These are phyloP conservation scores for Kwoniella europaea DNA, from an alignment of 768 basidiomycete species.

Conservation along the genomic window DNA sequence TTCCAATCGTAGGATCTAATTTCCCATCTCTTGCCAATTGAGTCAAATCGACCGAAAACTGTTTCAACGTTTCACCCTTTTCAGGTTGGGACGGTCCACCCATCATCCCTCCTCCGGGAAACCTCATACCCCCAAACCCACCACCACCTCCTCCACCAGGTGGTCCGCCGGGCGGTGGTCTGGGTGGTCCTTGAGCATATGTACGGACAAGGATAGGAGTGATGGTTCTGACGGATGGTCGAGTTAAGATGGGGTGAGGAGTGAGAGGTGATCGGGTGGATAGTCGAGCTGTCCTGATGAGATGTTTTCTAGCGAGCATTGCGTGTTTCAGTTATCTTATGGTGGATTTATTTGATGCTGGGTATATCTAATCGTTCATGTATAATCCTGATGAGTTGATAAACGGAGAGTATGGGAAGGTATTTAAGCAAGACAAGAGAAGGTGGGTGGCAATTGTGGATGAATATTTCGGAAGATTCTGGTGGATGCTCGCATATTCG, in stretches of 20 bases:
- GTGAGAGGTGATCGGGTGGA: conserved; percentile 9
- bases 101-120: conserved; percentile 45
- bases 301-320: conserved; percentile 41
- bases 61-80: conserved; percentile 84
- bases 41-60: conserved; percentile 82
- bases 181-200: conserved; percentile 39
- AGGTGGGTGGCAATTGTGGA: conserved; percentile 20
- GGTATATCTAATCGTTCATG: conserved; percentile 6
- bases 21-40: conserved; percentile 82
- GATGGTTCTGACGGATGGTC: conserved; percentile 3
- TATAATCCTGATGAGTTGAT: too few relatives aligned
- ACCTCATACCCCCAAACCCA: conserved; percentile 48
- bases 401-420: too few relatives aligned
- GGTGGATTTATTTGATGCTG: neutral
- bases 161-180: conserved; percentile 31
- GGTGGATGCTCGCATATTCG: conserved; percentile 7
- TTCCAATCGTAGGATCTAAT: conserved; percentile 85
- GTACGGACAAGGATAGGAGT: conserved; percentile 11
- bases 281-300: conserved; percentile 32
- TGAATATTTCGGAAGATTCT: conserved; percentile 22
- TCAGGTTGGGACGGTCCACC: conserved; percentile 50
- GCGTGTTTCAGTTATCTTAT: neutral
- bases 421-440: neutral
- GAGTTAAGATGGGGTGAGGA: neutral
- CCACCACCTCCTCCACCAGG: conserved; percentile 27